Evolutionary conservation across 2,329 filamentous ascomycete genomes (phyloP).

Genomic region (Colletotrichum noveboracense): DNA sequence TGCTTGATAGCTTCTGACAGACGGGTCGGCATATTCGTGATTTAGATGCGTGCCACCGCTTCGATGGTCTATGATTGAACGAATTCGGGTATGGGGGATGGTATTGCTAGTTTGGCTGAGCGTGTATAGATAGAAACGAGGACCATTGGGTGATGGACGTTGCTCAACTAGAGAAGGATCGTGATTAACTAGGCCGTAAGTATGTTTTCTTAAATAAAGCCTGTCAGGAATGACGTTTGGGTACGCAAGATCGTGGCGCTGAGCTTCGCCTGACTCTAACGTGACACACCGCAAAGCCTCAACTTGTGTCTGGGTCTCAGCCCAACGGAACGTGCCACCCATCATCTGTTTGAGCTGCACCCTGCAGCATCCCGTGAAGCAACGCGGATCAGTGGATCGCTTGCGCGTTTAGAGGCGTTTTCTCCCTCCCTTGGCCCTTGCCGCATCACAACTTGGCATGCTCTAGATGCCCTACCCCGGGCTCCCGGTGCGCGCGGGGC

Average conservation of each 20-base stretch:
- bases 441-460: not conserved
- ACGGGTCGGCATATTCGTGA: conserved; percentile 1
- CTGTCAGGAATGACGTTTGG: not conserved
- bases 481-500: not conserved
- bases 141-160: not conserved
- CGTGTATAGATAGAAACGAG: no score
- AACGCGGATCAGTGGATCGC: conserved; percentile 6
- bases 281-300: not conserved
- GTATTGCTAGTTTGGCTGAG: not conserved
- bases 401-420: not conserved
- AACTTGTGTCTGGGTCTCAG: not conserved
- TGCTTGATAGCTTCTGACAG: conserved; percentile 15
- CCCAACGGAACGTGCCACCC: not conserved
- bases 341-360: not conserved
- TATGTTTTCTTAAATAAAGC: not conserved
- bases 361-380: conserved; percentile 7
- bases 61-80: not conserved
- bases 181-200: not conserved
- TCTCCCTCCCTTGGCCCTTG: not conserved
- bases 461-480: not conserved
- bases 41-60: not conserved
- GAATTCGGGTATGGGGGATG: not conserved
- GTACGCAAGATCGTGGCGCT: not conserved
- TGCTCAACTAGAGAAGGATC: not conserved
- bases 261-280: not conserved